Conservation (phyloP, 1,284 basidiomycete species). For the Flammula alnicola region DNA sequence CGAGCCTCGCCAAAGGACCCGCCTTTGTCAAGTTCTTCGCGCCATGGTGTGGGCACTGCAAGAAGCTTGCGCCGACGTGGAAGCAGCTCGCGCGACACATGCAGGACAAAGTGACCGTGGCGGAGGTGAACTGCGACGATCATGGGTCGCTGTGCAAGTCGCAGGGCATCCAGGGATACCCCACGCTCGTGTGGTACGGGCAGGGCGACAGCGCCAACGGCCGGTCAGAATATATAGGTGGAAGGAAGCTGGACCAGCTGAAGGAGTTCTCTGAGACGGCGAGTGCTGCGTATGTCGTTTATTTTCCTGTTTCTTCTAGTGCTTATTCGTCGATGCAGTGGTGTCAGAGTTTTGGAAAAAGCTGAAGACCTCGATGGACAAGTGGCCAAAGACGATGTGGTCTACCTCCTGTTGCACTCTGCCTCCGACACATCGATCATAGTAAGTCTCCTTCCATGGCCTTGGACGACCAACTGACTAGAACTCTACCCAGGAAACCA, state of each 20-base stretch:
- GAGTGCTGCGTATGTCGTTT: constrained; percentile 59
- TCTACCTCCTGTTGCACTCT: constrained; percentile 79
- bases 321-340: constrained; percentile 33
- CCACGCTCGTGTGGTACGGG: constrained; percentile 75
- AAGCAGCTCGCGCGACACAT: constrained; percentile 70
- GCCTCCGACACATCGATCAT: constrained; percentile 43
- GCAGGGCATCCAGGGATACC: constrained; percentile 77
- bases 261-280: constrained; percentile 76
- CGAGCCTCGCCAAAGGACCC: constrained; percentile 59
- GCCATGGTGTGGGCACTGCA: constrained; percentile 95
- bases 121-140: constrained; percentile 86
- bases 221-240: constrained; percentile 73
- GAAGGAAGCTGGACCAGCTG: constrained; percentile 71
- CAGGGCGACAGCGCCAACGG: constrained; percentile 46
- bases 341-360: constrained; percentile 47
- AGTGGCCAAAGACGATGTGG: constrained; percentile 60
- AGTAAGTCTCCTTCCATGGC: constrained; percentile 38
- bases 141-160: constrained; percentile 66
- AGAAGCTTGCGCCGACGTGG: constrained; percentile 86
- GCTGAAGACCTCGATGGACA: constrained; percentile 56
- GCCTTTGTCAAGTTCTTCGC: constrained; percentile 91
- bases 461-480: not conserved
- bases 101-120: constrained; percentile 74
- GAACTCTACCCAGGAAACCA: constrained; percentile 30
- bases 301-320: constrained; percentile 1